Base-by-base conservation (phyloP, 2,329 filamentous ascomycete genomes). In the Penicillium hordei region DNA sequence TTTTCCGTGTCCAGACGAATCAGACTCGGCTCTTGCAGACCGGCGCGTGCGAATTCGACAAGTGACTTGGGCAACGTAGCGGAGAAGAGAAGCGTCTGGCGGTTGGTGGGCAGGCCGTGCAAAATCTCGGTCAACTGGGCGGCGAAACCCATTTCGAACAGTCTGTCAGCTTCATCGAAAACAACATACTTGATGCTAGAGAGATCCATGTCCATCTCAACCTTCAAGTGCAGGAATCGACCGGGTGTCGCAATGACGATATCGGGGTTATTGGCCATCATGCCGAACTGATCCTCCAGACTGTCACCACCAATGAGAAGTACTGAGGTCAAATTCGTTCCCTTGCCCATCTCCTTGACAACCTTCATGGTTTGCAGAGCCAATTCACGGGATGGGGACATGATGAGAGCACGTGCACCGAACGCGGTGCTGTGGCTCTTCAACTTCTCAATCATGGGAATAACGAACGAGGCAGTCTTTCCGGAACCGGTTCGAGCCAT, bases 401-500 rank as follows among this genome's bases (percentile, higher is more conserved):
- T 77, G 61, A 99, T 89, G 59, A 99, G 80, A 13, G 89, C 94
- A 68, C 94, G 85, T 44, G 91, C 87, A 52, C 95, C 94, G 62
- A 97, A 88, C 68, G 89, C 89, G 31, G 88, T 87, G 70, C 90
- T 96, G 75, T 99, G 95, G 25, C 86, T 84, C 75, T 93, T 95
- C 60, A 99, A 80, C 64, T 89, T 90, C 79, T 99, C 91, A 60
- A 99, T 92, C 93, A 99, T 96, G 43, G 94, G 94, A 63, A 99
- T 95, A 27, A 97, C 92, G 75, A 99, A 99, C 23, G 94, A 94
- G 1, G 93, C 94, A 1, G 95, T 99, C 81, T 99, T 99, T 79
- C 94, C 94, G 21, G 93, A 97, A 72, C 94, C 94, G n/a, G 95
- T 99, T 65, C 95, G 84, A 8, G 94, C 94, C 94, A 99, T 99